Base-by-base conservation (phyloP, 192 early-diverging fungal genomes). In the Entomortierella parvispora region DNA sequence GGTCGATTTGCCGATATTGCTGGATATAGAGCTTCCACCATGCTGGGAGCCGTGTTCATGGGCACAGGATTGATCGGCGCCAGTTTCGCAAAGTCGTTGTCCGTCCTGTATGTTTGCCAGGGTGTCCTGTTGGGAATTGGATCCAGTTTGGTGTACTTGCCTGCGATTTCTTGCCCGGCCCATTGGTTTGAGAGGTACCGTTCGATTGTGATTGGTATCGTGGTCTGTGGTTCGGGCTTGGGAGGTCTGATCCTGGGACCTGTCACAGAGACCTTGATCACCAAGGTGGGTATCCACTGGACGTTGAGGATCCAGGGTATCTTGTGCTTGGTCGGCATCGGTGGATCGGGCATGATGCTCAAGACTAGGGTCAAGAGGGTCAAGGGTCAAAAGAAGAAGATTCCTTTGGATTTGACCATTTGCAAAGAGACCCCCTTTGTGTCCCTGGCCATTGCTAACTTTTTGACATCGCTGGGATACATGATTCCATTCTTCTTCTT, bases 71-170 rank as follows among this genome's bases (percentile, higher is more conserved):
- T 76, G 51, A 76, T 76, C 40, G 72, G 72, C 7, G 72, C 72
- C 28, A 76, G 72, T 58, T 76, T 76, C 32, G 58, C 65, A 46
- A 76, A 50, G 8, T 67, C 45, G 34, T 11, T 76, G 43, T 25
- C 58, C 3, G 52, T 40, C 2, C 26, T 76, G n/a, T 68, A 76
- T 15, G 51, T 76, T 22, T 68, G 64, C 22, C 72, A 84, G 44
- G 82, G 80, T 37, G 59, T 84, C 2, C 22, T 84, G 5, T 62
- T 79, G 7, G 82, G 82, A 43, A 51, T 81, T n/a, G 80, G 80
- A 5, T 80, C 74, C 6, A 69, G 65, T 45, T 67, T 84, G 26
- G 82, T 81, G 3, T 84, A 77, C 47, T 55, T 81, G 33, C 68
- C 82, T 1, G 80, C 79, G 6, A 48, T 84, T 22, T 62, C 71